Evolutionary conservation across 169 alveolate genomes (phyloP), one percentile per base, ranked within the genome.

Genomic region (Eimeria sp.): DNA sequence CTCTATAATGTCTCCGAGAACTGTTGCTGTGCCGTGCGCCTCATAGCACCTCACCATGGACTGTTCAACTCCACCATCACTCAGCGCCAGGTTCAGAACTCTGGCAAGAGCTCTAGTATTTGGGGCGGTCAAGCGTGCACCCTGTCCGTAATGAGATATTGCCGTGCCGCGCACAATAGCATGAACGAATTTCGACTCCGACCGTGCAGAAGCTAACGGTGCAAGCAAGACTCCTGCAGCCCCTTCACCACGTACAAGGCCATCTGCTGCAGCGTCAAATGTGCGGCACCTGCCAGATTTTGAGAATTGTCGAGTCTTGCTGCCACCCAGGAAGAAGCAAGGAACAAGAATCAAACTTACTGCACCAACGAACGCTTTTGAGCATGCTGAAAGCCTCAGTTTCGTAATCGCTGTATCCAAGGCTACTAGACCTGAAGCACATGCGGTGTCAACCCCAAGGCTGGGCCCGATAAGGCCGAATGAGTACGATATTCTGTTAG

Each of bases 1-100:
- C 68, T 97, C 98, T 30, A 97, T 97, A 52, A 97, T 97, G 72
- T 97, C 98, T 1, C 98, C 98, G 78, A 97, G 95, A 64, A 97
- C 97, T 18, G 98, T 97, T 30, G 98, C 98, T 23, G 98, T 97
- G 80, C 98, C 98, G 77, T 97, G 98, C 40, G 98, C 96, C 96
- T 97, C 98, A 62, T 97, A 87, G 71, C 83, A 77, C 62, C 89
- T 27, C 88, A 95, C 95, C 40, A 25, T 46, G 11, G 60, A 40
- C 25, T 97, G 97, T 27, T 16, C 77, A 14, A 96, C 58, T 25
- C 77, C 72, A 0, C 95, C 97, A 60, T 97, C 96, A 20, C 30
- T 74, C 52, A 97, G 96, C 27, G 97, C 97, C 27, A 54, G 82
- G 46, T 33, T 71, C 43, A 96, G 90, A 33, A 89, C 96, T 52